Evolutionary conservation across 257 asterid species (phyloP).

Genomic region (Plantago major): DNA sequence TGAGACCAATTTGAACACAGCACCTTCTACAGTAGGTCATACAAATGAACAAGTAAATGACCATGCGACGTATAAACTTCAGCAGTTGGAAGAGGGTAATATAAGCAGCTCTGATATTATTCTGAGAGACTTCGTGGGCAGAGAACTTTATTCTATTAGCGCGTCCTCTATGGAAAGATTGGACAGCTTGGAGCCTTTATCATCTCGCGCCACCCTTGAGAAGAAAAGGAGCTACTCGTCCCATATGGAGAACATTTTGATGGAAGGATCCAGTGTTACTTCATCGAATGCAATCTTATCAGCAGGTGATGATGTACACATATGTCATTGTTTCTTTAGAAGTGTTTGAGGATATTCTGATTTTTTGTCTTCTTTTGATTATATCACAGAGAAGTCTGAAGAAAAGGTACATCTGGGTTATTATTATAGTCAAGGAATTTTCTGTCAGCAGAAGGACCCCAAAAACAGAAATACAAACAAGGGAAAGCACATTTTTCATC

Average conservation of each 20-base stretch:
- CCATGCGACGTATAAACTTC: slow-evolving; percentile 26
- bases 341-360: slow-evolving; percentile 19
- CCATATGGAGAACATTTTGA: slow-evolving; percentile 28
- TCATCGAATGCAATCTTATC: slow-evolving; percentile 29
- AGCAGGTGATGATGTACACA: slow-evolving; percentile 39
- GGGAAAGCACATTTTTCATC: slow-evolving; percentile 26
- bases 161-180: slow-evolving; percentile 49
- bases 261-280: slow-evolving; percentile 34
- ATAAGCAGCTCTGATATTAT: slow-evolving; percentile 26
- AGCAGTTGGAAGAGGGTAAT: slow-evolving; percentile 29
- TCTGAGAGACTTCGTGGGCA: slow-evolving; percentile 41
- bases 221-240: slow-evolving; percentile 29
- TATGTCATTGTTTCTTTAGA: slow-evolving; percentile 13
- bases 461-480: slow-evolving; percentile 38
- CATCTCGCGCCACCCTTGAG: slow-evolving; percentile 40
- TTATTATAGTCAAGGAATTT: slow-evolving; percentile 33
- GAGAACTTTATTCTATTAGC: slow-evolving; percentile 62
- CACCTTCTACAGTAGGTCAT: slow-evolving; percentile 30
- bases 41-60: slow-evolving; percentile 29
- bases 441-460: slow-evolving; percentile 36
- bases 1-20: slow-evolving; percentile 27
- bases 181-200: slow-evolving; percentile 37
- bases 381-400: slow-evolving; percentile 40
- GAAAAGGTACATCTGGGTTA: slow-evolving; percentile 36
- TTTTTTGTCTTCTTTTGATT: slow-evolving; percentile 1